Base-by-base conservation (phyloP, 1,139 yeast genomes). In the Wickerhamiella pararugosa region DNA sequence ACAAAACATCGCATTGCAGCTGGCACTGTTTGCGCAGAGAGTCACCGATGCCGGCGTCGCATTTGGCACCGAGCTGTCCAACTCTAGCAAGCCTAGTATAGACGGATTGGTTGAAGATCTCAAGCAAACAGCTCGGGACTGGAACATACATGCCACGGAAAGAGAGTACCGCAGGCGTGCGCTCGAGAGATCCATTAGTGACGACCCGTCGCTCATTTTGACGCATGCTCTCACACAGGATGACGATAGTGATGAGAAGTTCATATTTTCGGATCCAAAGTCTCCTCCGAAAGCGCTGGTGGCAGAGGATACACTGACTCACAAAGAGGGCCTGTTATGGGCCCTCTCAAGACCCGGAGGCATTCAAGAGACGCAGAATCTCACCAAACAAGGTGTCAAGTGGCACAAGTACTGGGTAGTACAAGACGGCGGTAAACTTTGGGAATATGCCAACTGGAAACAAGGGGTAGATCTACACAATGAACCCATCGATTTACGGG, bases 361-460 rank as follows among this genome's bases (percentile, higher is more conserved):
- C 7, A 40, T 58, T 27, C 48, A 52, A 32, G 70, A 64, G 34
- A 65, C 76, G 33, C 79, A 83, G 1, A 86, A 86, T 2, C 75
- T 77, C 47, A 81, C 82, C 7, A 80, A 79, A 51, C 75, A 73
- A 29, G 82, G 83, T 2, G 42, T 49, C 35, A 66, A 65, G 6
- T 84, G 94, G 95, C 94, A 84, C 59, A 83, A 83, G 54, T 87
- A 80, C 59, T 82, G 94, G 92, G 83, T 84, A 1, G 84, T 77
- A 0, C 64, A 83, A 41, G 71, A 71, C 15, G 72, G 73, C 15
- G 90, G 92, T 1, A 71, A 69, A 47, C 63, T 83, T 32, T 68
- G 70, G 41, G 94, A 83, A 55, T 83, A 73, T 56, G 70, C 82
- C 36, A 87, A 82, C 59, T 83, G 94, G 94, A 71, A 87, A 54